A percentile compares a stretch with the other conserved stretches of the same genome.
These are phyloP conservation scores for Neurospora sp. DNA, from an alignment of 495 filamentous ascomycete genomes.

Conservation along the genomic window DNA sequence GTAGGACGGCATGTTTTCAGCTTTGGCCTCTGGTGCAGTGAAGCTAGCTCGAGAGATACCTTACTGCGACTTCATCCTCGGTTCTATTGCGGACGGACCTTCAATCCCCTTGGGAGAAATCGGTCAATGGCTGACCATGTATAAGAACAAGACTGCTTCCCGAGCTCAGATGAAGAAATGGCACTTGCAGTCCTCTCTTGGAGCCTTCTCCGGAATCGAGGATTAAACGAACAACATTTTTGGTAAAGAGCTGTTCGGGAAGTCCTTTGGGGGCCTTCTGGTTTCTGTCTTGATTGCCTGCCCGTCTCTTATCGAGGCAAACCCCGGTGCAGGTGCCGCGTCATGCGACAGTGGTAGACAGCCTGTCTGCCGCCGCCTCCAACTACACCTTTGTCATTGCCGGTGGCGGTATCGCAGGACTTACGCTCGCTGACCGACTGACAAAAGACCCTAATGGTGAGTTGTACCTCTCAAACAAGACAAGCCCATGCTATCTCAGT, in stretches of 20 bases:
- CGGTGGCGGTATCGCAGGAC: constrained; percentile 38
- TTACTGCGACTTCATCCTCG: not conserved
- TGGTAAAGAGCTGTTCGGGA: not conserved
- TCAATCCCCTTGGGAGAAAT: not conserved
- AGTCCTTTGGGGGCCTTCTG: not conserved
- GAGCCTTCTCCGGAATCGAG: not conserved
- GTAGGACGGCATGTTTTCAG: not conserved
- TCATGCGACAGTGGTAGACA: constrained; percentile 18
- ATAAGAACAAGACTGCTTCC: not conserved
- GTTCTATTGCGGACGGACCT: not conserved
- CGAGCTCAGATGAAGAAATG: not conserved
- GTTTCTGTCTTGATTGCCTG: not conserved
- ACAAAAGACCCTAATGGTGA: constrained; percentile 35
- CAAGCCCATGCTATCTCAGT: constrained; percentile 5
- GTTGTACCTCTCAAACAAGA: constrained; percentile 5
- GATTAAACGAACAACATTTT: not conserved
- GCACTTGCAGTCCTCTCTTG: not conserved
- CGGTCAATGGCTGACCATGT: not conserved
- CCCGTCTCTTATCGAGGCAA: not conserved
- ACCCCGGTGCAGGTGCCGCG: constrained; percentile 5
- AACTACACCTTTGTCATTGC: constrained; percentile 42
- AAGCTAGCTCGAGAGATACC: not conserved
- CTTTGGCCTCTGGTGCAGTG: not conserved
- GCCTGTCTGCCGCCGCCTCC: not conserved
- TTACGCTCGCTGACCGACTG: constrained; percentile 38